phyloP scores from a whole-genome alignment of 148 eudicot genomes.

The Diospyros kaki region DNA sequence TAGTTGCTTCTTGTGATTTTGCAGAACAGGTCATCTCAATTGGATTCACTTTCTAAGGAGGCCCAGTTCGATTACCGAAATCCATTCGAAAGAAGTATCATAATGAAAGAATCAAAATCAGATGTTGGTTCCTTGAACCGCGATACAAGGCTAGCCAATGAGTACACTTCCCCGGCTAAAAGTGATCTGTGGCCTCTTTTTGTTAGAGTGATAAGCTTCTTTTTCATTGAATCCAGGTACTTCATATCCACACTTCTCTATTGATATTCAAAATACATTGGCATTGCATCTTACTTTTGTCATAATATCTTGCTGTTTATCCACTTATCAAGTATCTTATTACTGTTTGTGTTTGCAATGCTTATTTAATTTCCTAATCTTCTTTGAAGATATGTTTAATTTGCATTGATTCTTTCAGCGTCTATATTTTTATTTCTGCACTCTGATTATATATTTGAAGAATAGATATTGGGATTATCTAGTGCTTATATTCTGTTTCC shows the following conservation, averaged over 20 bases:
- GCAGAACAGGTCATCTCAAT: slow-evolving; percentile 75
- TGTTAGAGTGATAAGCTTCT: slow-evolving; percentile 71
- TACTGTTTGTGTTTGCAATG: no score
- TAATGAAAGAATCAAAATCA: slow-evolving; percentile 11
- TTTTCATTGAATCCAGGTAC: slow-evolving; percentile 71
- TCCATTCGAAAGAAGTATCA: slow-evolving; percentile 48
- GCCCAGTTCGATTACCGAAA: slow-evolving; percentile 41
- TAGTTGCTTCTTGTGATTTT: slow-evolving; percentile 28
- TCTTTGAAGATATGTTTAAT: no score
- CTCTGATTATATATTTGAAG: background rate
- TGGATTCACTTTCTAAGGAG: slow-evolving; percentile 41
- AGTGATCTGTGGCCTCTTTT: slow-evolving; percentile 60
- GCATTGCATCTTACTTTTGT: no score
- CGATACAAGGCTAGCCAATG: slow-evolving; percentile 21
- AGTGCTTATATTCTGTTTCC: background rate
- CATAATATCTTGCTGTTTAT: no score
- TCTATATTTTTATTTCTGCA: no score
- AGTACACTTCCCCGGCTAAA: slow-evolving; percentile 19
- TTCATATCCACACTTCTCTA: background rate
- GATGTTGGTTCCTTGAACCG: slow-evolving; percentile 16
- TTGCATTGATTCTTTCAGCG: no score
- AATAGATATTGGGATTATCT: no score
- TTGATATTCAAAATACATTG: no score
- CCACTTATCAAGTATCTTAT: no score
- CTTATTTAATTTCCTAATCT: no score